Base-by-base conservation (phyloP, 139 green algal species). In the Micractinium sp. region DNA sequence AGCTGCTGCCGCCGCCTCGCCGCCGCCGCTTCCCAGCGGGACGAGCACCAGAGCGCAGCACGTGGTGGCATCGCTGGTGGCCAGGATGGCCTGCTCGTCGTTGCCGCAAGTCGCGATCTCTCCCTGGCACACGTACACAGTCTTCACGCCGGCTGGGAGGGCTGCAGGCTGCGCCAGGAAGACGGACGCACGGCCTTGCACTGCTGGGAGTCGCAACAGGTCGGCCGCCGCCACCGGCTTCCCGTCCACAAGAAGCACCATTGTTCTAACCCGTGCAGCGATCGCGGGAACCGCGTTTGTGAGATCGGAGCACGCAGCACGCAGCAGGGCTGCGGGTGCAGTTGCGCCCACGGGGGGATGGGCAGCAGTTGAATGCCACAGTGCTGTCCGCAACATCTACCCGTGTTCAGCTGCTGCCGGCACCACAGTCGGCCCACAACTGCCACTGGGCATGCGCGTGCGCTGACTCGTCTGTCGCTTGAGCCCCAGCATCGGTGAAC, bases 61-160 rank as follows among this genome's bases (percentile, higher is more conserved):
- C 4, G 86, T 90, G 29, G 86, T 90, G 60, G 86, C 86, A 13
- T 85, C 86, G 78, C 77, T 86, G 86, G n/a, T 67, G 61, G 63
- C 39, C 16, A 85, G 85, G 18, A 71, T 20, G 14, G 82, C 82
- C 13, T 63, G 41, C 38, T 84, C 78, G 16, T 38, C 78, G 23
- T 29, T 47, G 18, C 29, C 66, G 4, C 41, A 31, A 1, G 35
- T 67, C 13, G 67, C 83, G 14, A 66, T 35, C 67, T 87, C 83
- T 3, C 38, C 66, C 47, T 87, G 83, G 67, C 83, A 87, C 29
- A 29, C 63, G 31, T 87, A 87, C 27, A 87, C 41, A 0, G 60
- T 23, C 38, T 75, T 74, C 3, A 29, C 67, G 7, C n/a, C 5
- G 9, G 36, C 0, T 3, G 38, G 83, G 1, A 78, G 22, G 7